Evolutionary conservation across 2,329 filamentous ascomycete genomes (phyloP).

Genomic region (Exophiala xenobiotica): DNA sequence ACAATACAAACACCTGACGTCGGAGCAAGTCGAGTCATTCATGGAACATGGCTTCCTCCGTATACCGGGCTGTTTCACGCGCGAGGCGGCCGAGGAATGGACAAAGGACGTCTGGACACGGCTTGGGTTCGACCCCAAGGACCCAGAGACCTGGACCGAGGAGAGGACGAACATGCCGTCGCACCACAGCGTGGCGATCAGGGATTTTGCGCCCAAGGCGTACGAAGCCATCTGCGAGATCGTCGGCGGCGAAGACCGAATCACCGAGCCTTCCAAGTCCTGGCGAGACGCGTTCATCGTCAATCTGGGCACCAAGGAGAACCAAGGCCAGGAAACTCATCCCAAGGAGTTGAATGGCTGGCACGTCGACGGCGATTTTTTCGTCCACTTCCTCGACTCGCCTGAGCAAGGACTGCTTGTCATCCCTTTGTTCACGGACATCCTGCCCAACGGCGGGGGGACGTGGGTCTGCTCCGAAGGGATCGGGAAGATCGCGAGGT

Average conservation of each 20-base stretch:
- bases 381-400: constrained; percentile 69
- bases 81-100: constrained; percentile 48
- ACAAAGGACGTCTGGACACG: constrained; percentile 60
- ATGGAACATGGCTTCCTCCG: constrained; percentile 57
- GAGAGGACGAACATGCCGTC: constrained; percentile 64
- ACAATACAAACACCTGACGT: constrained; percentile 36
- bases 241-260: constrained; percentile 60
- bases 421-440: constrained; percentile 66
- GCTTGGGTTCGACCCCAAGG: constrained; percentile 62
- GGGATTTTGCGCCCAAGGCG: constrained; percentile 61
- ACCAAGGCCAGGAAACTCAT: constrained; percentile 50
- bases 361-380: constrained; percentile 73
- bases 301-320: constrained; percentile 61
- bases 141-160: constrained; percentile 65
- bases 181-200: constrained; percentile 55
- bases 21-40: constrained; percentile 54
- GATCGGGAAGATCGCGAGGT: not conserved
- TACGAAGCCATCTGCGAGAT: constrained; percentile 68
- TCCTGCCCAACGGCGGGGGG: constrained; percentile 60
- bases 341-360: constrained; percentile 58
- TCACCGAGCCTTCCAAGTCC: constrained; percentile 46
- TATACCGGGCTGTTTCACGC: constrained; percentile 53
- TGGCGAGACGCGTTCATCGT: constrained; percentile 70
- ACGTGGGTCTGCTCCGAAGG: constrained; percentile 64
- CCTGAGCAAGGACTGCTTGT: constrained; percentile 68